Evolutionary conservation across 73 alveolate species (phyloP).

Genomic region (Loxodes magnus): DNA sequence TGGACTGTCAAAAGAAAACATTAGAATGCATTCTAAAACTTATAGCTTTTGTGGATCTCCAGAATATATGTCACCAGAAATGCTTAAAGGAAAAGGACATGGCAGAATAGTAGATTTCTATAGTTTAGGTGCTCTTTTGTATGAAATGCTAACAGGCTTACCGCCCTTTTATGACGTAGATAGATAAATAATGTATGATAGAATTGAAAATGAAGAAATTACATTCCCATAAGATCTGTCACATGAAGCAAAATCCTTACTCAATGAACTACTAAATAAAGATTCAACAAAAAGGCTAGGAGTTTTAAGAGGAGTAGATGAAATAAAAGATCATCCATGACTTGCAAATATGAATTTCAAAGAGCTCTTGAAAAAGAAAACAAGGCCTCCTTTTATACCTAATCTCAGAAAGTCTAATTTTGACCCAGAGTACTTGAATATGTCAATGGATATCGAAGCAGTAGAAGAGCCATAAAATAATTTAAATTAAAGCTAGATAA

Average conservation of each 20-base stretch:
- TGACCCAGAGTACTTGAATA: conserved; percentile 12
- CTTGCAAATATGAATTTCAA: neutral
- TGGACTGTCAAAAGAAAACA: conserved; percentile 74
- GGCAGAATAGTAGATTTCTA: conserved; percentile 72
- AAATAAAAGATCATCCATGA: conserved; percentile 4
- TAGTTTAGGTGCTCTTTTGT: conserved; percentile 86
- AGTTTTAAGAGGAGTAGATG: neutral
- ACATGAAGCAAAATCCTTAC: conserved; percentile 14
- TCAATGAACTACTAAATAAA: neutral
- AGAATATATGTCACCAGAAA: conserved; percentile 91
- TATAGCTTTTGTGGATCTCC: conserved; percentile 90
- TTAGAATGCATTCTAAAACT: conserved; percentile 37
- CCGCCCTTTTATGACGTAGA: conserved; percentile 82
- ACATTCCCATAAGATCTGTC: conserved; percentile 32
- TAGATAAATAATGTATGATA: conserved; percentile 40
- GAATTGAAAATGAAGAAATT: conserved; percentile 34
- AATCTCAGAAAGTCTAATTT: conserved; percentile 2
- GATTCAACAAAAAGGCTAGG: conserved; percentile 12
- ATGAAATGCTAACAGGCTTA: conserved; percentile 85
- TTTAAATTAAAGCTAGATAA: no score
- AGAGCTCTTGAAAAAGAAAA: neutral
- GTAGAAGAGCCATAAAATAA: no score
- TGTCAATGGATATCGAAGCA: no score
- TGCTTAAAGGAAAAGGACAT: conserved; percentile 77
- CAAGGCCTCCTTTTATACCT: conserved; percentile 13